Evolutionary conservation across 345 rosid species (phyloP).

Genomic region (Brassica nigra): DNA sequence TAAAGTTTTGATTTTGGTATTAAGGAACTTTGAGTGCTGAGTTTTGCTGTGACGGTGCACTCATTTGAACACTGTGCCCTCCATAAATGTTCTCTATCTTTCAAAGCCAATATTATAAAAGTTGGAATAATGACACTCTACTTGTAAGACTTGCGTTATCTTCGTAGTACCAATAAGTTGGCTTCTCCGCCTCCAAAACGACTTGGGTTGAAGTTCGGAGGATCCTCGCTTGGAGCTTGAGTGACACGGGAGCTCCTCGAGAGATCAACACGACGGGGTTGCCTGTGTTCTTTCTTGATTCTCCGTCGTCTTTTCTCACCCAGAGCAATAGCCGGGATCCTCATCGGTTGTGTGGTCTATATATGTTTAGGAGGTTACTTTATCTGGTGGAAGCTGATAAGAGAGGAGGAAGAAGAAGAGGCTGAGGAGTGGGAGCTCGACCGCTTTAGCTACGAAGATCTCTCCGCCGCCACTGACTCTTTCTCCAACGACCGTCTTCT

Average conservation of each 20-base stretch:
- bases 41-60: neutral
- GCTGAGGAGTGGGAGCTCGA: slow-evolving; percentile 89
- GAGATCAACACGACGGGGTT: slow-evolving; percentile 68
- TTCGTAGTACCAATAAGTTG: slow-evolving; percentile 33
- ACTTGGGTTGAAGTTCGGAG: slow-evolving; percentile 70
- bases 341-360: slow-evolving; percentile 52
- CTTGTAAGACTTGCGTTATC: neutral
- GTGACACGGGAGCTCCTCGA: slow-evolving; percentile 59
- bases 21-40: neutral
- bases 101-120: too few relatives aligned
- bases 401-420: slow-evolving; percentile 57
- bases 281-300: slow-evolving; percentile 51
- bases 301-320: slow-evolving; percentile 54
- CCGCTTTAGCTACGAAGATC: slow-evolving; percentile 77
- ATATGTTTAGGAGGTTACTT: slow-evolving; percentile 45
- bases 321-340: slow-evolving; percentile 71
- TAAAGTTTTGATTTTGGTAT: neutral
- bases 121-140: neutral
- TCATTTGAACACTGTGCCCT: neutral
- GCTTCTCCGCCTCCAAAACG: slow-evolving; percentile 79
- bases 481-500: slow-evolving; percentile 69
- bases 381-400: slow-evolving; percentile 48
- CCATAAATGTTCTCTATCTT: neutral
- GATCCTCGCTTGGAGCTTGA: slow-evolving; percentile 86
- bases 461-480: slow-evolving; percentile 54